phyloP scores from a whole-genome alignment of 371 early-diverging fungal genomes.

The Syncephalastrum monosporum region DNA sequence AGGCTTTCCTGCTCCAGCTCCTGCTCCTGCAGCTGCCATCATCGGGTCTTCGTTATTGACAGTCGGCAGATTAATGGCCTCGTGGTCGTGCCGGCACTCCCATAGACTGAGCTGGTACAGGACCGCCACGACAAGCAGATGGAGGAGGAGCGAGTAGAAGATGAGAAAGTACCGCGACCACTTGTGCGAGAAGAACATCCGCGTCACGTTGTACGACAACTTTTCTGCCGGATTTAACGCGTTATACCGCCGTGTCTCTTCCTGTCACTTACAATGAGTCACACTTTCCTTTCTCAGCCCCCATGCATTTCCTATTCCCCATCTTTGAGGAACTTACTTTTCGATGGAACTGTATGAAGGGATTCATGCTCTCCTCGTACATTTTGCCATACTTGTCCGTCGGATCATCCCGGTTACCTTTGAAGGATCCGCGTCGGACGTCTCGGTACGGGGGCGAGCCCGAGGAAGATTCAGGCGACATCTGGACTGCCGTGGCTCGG shows the following conservation, averaged over 20 bases:
- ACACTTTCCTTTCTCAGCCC: background rate
- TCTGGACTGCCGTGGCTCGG: slow-evolving; percentile 19
- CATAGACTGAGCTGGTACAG: slow-evolving; percentile 68
- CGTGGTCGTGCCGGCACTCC: slow-evolving; percentile 71
- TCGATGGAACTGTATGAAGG: slow-evolving; percentile 81
- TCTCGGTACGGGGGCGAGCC: slow-evolving; percentile 11
- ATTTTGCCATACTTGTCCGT: slow-evolving; percentile 69
- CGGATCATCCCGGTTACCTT: slow-evolving; percentile 39
- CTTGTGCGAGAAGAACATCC: slow-evolving; percentile 70
- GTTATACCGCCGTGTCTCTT: slow-evolving; percentile 70
- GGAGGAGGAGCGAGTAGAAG: slow-evolving; percentile 69
- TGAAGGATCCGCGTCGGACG: slow-evolving; percentile 10
- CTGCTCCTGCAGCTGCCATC: background rate
- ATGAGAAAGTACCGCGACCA: slow-evolving; percentile 74
- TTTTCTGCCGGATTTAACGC: slow-evolving; percentile 80
- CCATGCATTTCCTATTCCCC: too few species aligned
- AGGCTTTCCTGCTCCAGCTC: too few species aligned
- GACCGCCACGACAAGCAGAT: slow-evolving; percentile 74
- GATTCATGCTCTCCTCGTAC: slow-evolving; percentile 88
- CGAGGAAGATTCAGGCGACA: slow-evolving; percentile 2
- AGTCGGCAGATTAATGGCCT: slow-evolving; percentile 42
- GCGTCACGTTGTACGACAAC: slow-evolving; percentile 61
- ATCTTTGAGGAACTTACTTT: slow-evolving; percentile 37
- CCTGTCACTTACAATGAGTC: slow-evolving; percentile 30
- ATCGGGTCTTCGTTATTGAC: slow-evolving; percentile 21